Base-by-base conservation (phyloP, 169 alveolate species). In the Cryptosporidium sp. region DNA sequence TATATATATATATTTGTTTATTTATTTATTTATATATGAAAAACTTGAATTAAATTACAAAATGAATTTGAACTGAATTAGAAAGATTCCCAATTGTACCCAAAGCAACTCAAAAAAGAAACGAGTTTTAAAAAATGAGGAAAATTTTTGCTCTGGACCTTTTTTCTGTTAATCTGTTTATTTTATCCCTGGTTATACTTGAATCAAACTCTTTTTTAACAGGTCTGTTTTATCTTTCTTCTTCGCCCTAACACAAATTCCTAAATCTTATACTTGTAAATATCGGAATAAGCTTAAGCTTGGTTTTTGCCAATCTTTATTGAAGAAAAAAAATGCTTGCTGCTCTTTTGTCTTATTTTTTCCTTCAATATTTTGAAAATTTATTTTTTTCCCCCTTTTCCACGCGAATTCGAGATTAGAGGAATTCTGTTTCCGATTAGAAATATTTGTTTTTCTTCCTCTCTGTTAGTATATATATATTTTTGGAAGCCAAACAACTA, bases 351-450 rank as follows among this genome's bases (percentile, higher is more conserved):
- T 55, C 18, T 55, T 16, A 26, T 26, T 55, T 55, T n/a, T 55
- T 55, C 67, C 67, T 26, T 50, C n/a, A n/a, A n/a, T 50, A 50
- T 50, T 50, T 50, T 50, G 59, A 2, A 2, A 50, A 16, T 50
- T 50, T 18, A 4, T 18, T 14, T 50, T 18, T 55, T 12, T 10
- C 29, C 37, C 67, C 67, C 37, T 9, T 55, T 55, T 55, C 67
- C 35, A 55, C 67, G 67, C 67, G 67, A 55, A 55, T 55, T 55
- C 67, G 67, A 55, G 67, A 55, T 16, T n/a, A 26, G 35, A 55
- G 2, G n/a, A 6, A n/a, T 23, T 6, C 31, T 9, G 35, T 12
- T 26, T 9, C 3, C 37, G 21, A 26, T 26, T 0, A 48, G 5
- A 48, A 48, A 48, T 48, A 18, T 7, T 7, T 7, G 16, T 41